A percentile compares a stretch with the other conserved stretches of the same genome.
Evolutionary conservation across 2,329 filamentous ascomycete genomes (phyloP).

Genomic region (Paecilomyces sp.): DNA sequence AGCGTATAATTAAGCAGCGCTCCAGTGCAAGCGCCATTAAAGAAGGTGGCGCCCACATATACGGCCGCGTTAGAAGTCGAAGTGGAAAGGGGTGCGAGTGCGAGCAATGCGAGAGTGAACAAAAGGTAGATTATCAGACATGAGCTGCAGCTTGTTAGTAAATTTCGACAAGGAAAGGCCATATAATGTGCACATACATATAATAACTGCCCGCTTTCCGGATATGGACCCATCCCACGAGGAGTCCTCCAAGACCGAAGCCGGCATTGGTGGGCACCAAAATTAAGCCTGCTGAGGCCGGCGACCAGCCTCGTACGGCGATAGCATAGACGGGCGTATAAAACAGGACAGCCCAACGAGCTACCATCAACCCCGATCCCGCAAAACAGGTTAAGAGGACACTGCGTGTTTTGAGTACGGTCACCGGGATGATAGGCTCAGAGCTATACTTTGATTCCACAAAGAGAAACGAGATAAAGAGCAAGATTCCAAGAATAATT

Average conservation of each 20-base stretch:
- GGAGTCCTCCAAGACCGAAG: constrained; percentile 65
- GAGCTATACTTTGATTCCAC: constrained; percentile 57
- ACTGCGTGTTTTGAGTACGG: constrained; percentile 61
- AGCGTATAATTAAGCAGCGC: constrained; percentile 73
- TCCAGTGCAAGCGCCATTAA: constrained; percentile 67
- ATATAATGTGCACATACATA: constrained; percentile 27
- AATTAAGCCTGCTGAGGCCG: constrained; percentile 65
- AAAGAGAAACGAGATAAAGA: constrained; percentile 52
- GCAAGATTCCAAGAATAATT: constrained; percentile 52
- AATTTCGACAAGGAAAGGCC: constrained; percentile 2
- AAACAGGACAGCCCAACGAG: constrained; percentile 73
- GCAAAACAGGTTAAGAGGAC: constrained; percentile 67
- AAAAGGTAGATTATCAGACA: constrained; percentile 53
- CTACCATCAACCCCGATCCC: constrained; percentile 71
- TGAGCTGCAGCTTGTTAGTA: constrained; percentile 29
- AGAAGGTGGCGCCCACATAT: constrained; percentile 56
- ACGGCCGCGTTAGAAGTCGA: constrained; percentile 42
- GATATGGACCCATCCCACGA: constrained; percentile 71
- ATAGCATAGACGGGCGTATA: constrained; percentile 75
- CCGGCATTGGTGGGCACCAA: constrained; percentile 76
- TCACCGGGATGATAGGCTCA: constrained; percentile 69
- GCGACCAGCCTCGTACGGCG: constrained; percentile 62
- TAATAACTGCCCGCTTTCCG: constrained; percentile 68
- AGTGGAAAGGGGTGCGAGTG: constrained; percentile 51
- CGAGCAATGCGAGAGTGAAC: constrained; percentile 55